Conservation (phyloP, 257 asterid genomes). For the Lavandula angustifolia region DNA sequence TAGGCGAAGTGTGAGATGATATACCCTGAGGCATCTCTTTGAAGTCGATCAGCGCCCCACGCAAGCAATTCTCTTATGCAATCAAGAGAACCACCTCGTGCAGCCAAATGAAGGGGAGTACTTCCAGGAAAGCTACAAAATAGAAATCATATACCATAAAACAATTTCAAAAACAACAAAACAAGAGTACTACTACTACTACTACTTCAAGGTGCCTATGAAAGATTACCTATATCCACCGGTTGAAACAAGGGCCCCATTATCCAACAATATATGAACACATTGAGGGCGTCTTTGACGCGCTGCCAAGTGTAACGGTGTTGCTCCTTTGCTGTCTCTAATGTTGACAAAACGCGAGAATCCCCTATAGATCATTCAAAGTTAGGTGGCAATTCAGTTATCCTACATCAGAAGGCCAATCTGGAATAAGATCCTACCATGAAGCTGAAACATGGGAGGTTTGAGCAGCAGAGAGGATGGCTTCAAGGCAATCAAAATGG, state of each 20-base stretch:
- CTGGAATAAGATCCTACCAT: conserved; percentile 51
- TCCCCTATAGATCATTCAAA: conserved; percentile 52
- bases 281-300: conserved; percentile 78
- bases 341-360: conserved; percentile 85
- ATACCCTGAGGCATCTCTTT: conserved; percentile 87
- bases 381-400: background rate
- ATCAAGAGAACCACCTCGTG: conserved; percentile 94
- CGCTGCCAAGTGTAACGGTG: conserved; percentile 92
- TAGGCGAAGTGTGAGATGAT: conserved; percentile 19
- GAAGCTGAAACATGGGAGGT: conserved; percentile 76
- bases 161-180: conserved; percentile 5
- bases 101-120: conserved; percentile 99
- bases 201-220: background rate
- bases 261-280: conserved; percentile 70
- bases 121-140: conserved; percentile 72
- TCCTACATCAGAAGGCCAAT: conserved; percentile 13
- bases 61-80: conserved; percentile 88
- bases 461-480: conserved; percentile 78
- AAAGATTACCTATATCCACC: conserved; percentile 70
- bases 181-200: background rate
- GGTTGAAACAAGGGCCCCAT: conserved; percentile 83
- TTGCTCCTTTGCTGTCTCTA: conserved; percentile 93
- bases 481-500: conserved; percentile 73
- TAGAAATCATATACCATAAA: background rate
- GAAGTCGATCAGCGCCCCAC: conserved; percentile 91